Evolutionary conservation across 306 rosid species (phyloP).

Genomic region (Lathyrus sativus): DNA sequence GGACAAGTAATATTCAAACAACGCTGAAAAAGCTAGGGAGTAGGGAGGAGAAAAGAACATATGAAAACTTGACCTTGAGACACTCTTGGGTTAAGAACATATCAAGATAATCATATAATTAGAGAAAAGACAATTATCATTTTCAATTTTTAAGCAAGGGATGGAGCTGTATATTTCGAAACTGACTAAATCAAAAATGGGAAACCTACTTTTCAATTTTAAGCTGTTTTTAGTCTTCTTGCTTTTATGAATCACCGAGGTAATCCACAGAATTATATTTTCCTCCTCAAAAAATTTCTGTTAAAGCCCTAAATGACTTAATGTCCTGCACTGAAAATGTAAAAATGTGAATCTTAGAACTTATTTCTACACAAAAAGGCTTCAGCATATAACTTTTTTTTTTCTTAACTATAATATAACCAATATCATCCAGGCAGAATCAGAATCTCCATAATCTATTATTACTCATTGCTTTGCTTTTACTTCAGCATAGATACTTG

Average conservation of each 20-base stretch:
- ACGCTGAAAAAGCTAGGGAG: constrained; percentile 5
- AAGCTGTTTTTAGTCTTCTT: neutral
- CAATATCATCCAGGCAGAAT: constrained; percentile 29
- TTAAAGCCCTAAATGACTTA: constrained; percentile 25
- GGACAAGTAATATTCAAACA: constrained; percentile 20
- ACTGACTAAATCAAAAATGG: constrained; percentile 4
- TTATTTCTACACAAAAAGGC: constrained; percentile 6
- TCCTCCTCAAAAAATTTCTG: neutral
- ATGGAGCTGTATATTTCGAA: constrained; percentile 1
- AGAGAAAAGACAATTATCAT: constrained; percentile 7
- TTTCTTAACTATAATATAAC: constrained; percentile 14
- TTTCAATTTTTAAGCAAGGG: constrained; percentile 18
- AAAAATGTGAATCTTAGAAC: neutral
- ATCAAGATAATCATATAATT: constrained; percentile 26
- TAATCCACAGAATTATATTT: neutral
- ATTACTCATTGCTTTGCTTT: constrained; percentile 9
- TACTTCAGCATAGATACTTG: constrained; percentile 7
- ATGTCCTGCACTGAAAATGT: constrained; percentile 3
- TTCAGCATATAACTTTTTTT: constrained; percentile 16
- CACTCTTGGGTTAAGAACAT: constrained; percentile 29
- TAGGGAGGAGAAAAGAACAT: neutral
- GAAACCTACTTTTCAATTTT: constrained; percentile 4
- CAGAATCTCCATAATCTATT: constrained; percentile 18
- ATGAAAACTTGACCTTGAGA: constrained; percentile 11
- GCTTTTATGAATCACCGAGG: constrained; percentile 3